Evolutionary conservation across 768 basidiomycete genomes (phyloP).

Genomic region (Trametes elegans): DNA sequence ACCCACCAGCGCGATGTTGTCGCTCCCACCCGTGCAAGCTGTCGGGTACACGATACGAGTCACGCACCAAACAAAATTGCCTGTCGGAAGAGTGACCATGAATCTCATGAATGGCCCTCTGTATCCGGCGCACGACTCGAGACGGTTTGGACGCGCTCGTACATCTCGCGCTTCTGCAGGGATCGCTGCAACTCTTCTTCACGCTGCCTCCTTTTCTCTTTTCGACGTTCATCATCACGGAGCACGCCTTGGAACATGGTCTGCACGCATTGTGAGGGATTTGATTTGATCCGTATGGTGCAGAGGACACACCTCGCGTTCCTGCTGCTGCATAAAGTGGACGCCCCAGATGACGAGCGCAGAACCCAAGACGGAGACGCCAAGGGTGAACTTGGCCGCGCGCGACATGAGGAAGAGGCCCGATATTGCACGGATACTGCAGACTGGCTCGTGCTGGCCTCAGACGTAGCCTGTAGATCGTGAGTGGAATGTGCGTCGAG

Average conservation of each 20-base stretch:
- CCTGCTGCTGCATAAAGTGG: conserved; percentile 80
- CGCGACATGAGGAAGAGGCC: conserved; percentile 47
- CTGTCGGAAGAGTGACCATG: background rate
- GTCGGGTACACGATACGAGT: background rate
- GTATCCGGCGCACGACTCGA: conserved; percentile 10
- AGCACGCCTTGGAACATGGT: conserved; percentile 91
- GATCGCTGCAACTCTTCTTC: conserved; percentile 64
- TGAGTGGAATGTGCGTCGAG: no score
- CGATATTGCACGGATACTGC: background rate
- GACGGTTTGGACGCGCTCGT: conserved; percentile 51
- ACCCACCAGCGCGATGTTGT: no score
- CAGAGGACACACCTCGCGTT: conserved; percentile 64
- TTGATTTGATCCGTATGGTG: background rate
- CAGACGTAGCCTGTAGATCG: no score
- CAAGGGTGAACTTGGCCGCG: conserved; percentile 73
- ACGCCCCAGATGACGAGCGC: conserved; percentile 83
- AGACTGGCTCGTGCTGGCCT: no score
- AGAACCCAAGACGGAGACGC: conserved; percentile 59
- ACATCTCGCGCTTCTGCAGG: conserved; percentile 58
- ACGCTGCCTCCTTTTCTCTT: conserved; percentile 65
- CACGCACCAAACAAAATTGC: background rate
- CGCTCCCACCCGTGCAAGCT: no score
- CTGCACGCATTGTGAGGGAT: conserved; percentile 37
- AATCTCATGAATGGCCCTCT: background rate
- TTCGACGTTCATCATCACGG: conserved; percentile 80